Evolutionary conservation across 2,329 filamentous ascomycete genomes (phyloP).

Genomic region (Alternaria dauci): DNA sequence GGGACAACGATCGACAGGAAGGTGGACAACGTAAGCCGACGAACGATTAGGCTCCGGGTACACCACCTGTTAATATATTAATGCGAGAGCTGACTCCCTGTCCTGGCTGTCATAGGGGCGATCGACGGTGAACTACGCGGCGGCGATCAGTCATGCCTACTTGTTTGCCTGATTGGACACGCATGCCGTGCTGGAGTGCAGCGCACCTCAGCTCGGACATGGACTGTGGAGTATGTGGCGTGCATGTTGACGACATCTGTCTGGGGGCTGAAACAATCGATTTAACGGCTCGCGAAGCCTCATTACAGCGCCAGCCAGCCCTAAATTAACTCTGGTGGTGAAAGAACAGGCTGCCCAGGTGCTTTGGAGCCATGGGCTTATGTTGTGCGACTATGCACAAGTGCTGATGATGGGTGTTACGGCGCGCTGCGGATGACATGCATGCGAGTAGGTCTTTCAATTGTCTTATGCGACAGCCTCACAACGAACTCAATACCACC

Average conservation of each 20-base stretch:
- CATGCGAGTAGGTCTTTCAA: not conserved
- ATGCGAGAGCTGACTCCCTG: not conserved
- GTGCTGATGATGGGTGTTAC: not conserved
- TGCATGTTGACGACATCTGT: conserved; percentile 3
- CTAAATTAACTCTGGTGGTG: not conserved
- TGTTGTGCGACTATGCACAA: not conserved
- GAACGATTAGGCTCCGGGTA: not conserved
- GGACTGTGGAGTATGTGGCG: conserved; percentile 2
- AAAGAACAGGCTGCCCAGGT: not conserved
- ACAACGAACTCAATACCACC: not conserved
- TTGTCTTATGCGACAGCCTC: not conserved
- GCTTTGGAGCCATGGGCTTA: not conserved
- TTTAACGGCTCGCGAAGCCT: not conserved
- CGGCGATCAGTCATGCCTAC: conserved; percentile 7
- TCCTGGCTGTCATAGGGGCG: conserved; percentile 1
- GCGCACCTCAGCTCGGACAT: not conserved
- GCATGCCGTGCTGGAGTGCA: not conserved
- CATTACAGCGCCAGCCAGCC: conserved; percentile 3
- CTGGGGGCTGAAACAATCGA: not conserved
- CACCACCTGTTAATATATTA: conserved; percentile 3
- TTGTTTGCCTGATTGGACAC: conserved; percentile 3
- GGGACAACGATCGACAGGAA: conserved; percentile 2
- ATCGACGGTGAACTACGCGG: not conserved
- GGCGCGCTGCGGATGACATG: not conserved
- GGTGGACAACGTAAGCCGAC: not conserved